Evolutionary conservation across 441 rosid species (phyloP).

Genomic region (Erysimum cheiri): DNA sequence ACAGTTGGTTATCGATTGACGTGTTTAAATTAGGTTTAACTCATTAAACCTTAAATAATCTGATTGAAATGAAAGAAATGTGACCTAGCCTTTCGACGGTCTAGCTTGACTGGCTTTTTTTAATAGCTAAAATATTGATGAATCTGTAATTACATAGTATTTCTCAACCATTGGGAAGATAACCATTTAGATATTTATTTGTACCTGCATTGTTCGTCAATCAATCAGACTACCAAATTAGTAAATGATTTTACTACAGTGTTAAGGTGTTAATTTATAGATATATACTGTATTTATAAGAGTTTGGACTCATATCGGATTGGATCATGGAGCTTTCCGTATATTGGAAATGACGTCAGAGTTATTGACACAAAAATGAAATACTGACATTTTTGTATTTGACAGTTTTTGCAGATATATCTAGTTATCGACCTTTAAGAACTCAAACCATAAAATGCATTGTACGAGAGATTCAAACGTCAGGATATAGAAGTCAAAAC

Average conservation of each 20-base stretch:
- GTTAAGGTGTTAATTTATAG: no score
- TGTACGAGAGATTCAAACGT: slow-evolving; percentile 14
- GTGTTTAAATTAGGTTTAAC: no score
- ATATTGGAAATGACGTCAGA: not conserved
- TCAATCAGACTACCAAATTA: not conserved
- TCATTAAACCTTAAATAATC: no score
- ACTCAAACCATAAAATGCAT: slow-evolving; percentile 8
- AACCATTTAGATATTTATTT: not conserved
- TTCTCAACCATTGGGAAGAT: not conserved
- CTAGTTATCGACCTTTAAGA: not conserved
- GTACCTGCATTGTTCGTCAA: not conserved
- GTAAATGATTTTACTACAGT: not conserved
- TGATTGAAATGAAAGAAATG: not conserved
- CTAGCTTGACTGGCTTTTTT: not conserved
- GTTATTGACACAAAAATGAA: not conserved
- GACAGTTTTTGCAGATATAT: not conserved
- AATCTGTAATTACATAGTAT: not conserved
- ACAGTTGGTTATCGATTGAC: no score
- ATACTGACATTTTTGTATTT: slow-evolving; percentile 11
- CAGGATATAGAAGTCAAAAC: slow-evolving; percentile 18
- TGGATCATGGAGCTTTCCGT: not conserved
- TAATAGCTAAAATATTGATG: not conserved
- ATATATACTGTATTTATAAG: no score
- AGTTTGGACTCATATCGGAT: not conserved
- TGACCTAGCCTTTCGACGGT: not conserved